Percentiles rank a stretch among this genome's conserved stretches.
Conservation (phyloP, 2,329 filamentous ascomycete species). For the Monilinia laxa region DNA sequence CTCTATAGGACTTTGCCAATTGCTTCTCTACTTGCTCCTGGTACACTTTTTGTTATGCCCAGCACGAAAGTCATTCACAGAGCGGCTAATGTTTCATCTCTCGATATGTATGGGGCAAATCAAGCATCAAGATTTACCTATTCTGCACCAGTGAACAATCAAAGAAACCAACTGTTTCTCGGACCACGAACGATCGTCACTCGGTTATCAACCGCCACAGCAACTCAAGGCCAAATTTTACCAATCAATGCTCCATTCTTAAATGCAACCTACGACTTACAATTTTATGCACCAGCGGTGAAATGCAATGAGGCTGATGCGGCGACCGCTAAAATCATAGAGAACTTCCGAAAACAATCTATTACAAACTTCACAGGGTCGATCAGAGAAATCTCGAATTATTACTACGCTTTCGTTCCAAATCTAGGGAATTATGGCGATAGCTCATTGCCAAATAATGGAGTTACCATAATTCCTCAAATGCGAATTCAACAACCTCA, state of each 20-base stretch:
- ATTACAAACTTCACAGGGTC: constrained; percentile 3
- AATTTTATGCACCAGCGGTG: constrained; percentile 29
- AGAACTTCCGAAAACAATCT: constrained; percentile 10
- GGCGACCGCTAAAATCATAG: constrained; percentile 20
- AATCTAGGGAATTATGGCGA: constrained; percentile 22
- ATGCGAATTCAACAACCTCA: constrained; percentile 24
- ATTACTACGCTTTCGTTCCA: constrained; percentile 29
- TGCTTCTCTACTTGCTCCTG: constrained; percentile 26
- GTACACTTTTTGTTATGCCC: constrained; percentile 28
- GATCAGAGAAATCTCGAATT: constrained; percentile 21
- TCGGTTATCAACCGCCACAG: constrained; percentile 26
- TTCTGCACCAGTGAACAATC: constrained; percentile 18
- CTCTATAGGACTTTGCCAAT: constrained; percentile 8
- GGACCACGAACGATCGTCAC: constrained; percentile 29
- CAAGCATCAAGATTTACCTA: constrained; percentile 22
- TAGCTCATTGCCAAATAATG: background rate
- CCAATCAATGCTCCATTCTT: constrained; percentile 22
- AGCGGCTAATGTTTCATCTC: constrained; percentile 10
- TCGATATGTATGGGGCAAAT: constrained; percentile 20
- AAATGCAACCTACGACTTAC: constrained; percentile 27
- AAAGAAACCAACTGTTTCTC: constrained; percentile 20
- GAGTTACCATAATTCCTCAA: constrained; percentile 1
- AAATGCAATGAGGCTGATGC: constrained; percentile 26
- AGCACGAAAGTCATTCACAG: constrained; percentile 1
- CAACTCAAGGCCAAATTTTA: constrained; percentile 27